Base-by-base conservation (phyloP, 2,329 filamentous ascomycete species). In the Xylaria sp. region DNA sequence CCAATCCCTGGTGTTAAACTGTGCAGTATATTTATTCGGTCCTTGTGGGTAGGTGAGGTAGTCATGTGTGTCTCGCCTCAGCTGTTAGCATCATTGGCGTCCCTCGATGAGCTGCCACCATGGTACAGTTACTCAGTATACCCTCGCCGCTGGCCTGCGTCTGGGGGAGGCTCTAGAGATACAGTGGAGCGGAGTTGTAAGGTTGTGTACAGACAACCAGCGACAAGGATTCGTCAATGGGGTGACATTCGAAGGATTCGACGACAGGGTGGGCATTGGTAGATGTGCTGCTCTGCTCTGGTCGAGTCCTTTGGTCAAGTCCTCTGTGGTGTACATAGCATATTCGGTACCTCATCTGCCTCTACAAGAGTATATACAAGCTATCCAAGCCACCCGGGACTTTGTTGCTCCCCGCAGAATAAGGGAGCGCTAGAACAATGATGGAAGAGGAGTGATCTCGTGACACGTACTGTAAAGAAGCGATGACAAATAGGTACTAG, bases 91-190 rank as follows among this genome's bases (percentile, higher is more conserved):
- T 20, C 34, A 50, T 20, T 31, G 28, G 18, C 48, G 10, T 59
- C 25, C 23, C 31, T 46, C 34, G 54, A 12, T 23, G 41, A 31
- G 41, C 52, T 39, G 8, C 34, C 61, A 12, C 23, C 52, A 12
- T 37, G 3, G 28, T 37, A 37, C 23, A 18, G 28, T 28, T 52
- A 31, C 41, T 3, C 18, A 46, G 41, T 46, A 46, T n/a, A 46
- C 34, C 54, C 25, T 46, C 46, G 44, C 59, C 59, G 34, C 37
- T 12, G 37, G 34, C 41, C 37, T 34, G 6, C 41, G 51, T 64
- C 60, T 41, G 61, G 61, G 55, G 56, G 66, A 65, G 62, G 66
- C 66, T 69, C 56, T 68, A 39, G 34, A 37, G 28, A 51, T 54
- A 50, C 31, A 23, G 39, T 48, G 31, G 50, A 52, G 31, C 6